Evolutionary conservation across 139 green algal genomes (phyloP).

Genomic region (Volvox reticuliferus): DNA sequence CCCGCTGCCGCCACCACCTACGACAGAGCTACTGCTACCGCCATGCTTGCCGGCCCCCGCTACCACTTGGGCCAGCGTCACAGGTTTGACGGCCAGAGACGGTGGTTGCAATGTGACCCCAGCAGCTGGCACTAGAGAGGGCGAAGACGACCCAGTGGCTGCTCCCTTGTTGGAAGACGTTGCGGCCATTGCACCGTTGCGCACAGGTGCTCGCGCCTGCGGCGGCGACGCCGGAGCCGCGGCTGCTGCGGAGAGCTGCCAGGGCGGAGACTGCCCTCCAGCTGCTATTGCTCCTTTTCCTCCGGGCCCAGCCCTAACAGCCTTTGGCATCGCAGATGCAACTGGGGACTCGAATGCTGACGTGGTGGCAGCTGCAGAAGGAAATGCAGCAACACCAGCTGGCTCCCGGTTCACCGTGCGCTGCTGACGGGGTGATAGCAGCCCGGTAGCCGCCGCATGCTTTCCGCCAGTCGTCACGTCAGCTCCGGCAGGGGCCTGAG

Average conservation of each 20-base stretch:
- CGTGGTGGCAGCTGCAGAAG: no score
- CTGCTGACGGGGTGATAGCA: background rate
- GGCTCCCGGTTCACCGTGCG: background rate
- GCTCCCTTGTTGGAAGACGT: background rate
- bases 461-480: background rate
- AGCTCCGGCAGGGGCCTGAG: no score
- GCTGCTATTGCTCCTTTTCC: no score
- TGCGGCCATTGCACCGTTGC: no score
- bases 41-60: background rate
- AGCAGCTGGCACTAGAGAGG: background rate
- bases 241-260: background rate
- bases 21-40: background rate
- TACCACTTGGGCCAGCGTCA: slow-evolving; percentile 34
- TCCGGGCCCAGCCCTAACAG: no score
- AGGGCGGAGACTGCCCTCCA: no score
- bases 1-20: background rate
- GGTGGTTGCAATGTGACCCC: background rate
- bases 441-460: no score
- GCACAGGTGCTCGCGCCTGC: no score
- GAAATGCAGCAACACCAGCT: background rate
- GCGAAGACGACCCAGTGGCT: background rate
- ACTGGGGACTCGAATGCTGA: no score
- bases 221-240: background rate
- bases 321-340: no score
- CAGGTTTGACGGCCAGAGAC: background rate